Percentiles rank a stretch among this genome's conserved stretches.
Conservation (phyloP, 352 stramenopile genomes). For the Pythium pyrilobum region DNA sequence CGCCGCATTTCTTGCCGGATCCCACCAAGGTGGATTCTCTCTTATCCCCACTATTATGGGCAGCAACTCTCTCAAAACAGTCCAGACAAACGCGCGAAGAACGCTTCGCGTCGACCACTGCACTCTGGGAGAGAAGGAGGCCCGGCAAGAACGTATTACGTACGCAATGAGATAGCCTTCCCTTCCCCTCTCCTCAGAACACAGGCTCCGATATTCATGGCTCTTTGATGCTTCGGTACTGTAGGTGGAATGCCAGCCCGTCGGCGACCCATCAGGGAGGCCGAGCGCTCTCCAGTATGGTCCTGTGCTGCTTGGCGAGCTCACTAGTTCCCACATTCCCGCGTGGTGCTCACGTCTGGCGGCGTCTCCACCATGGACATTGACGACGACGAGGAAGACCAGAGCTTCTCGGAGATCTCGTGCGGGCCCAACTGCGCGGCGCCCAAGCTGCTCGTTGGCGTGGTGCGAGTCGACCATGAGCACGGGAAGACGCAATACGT, state of each 20-base stretch:
- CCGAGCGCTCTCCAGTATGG: background rate
- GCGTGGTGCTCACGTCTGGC: conserved; percentile 2
- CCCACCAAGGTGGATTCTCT: too few relatives aligned
- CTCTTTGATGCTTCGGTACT: background rate
- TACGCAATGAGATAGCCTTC: too few relatives aligned
- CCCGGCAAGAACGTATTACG: too few relatives aligned
- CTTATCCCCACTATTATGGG: too few relatives aligned
- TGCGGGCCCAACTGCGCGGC: conserved; percentile 39
- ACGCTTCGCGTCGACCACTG: too few relatives aligned
- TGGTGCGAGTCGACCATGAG: conserved; percentile 19
- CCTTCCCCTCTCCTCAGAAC: too few relatives aligned
- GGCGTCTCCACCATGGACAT: conserved; percentile 11
- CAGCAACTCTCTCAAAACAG: too few relatives aligned
- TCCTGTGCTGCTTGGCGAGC: background rate
- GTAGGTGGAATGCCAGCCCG: background rate
- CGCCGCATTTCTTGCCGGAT: too few relatives aligned
- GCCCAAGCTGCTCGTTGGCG: conserved; percentile 44
- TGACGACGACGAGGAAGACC: conserved; percentile 27
- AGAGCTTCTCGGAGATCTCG: conserved; percentile 48
- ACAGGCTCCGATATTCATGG: too few relatives aligned
- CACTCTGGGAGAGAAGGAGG: too few relatives aligned
- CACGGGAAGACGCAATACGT: conserved; percentile 38
- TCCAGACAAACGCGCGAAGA: too few relatives aligned
- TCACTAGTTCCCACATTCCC: conserved; percentile 7
- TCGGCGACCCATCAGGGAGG: too few relatives aligned